Percentiles rank a stretch among this genome's conserved stretches.
phyloP scores from a whole-genome alignment of 805 yeast species.

The Kodamaea laetipori region DNA sequence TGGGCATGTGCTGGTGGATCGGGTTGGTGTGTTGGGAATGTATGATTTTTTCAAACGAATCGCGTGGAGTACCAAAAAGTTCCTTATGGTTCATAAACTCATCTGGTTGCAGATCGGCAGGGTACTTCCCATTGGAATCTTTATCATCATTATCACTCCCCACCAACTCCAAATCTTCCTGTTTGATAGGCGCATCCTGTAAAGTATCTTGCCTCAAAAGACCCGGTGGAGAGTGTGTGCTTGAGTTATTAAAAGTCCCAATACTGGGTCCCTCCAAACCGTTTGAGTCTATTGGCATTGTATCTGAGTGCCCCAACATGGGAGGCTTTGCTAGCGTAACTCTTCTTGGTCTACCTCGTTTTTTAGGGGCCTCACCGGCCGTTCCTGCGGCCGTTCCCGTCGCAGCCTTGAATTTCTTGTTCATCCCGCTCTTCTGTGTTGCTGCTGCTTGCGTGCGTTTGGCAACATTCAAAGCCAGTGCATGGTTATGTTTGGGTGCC shows the following conservation, averaged over 20 bases:
- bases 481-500: slow-evolving; percentile 49
- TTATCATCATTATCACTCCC: slow-evolving; percentile 36
- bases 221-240: slow-evolving; percentile 15
- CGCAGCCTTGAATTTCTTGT: slow-evolving; percentile 17
- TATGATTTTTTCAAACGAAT: slow-evolving; percentile 36
- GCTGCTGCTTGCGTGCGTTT: slow-evolving; percentile 25
- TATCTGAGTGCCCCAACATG: slow-evolving; percentile 33
- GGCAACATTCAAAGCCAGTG: slow-evolving; percentile 46
- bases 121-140: slow-evolving; percentile 8
- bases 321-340: slow-evolving; percentile 29
- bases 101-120: slow-evolving; percentile 23
- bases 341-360: slow-evolving; percentile 42
- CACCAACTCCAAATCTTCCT: slow-evolving; percentile 39
- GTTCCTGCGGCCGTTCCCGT: background rate
- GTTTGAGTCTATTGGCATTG: slow-evolving; percentile 39
- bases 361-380: slow-evolving; percentile 25
- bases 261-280: slow-evolving; percentile 28
- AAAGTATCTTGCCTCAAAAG: slow-evolving; percentile 37
- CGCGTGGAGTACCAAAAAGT: slow-evolving; percentile 43
- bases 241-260: slow-evolving; percentile 30
- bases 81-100: slow-evolving; percentile 42
- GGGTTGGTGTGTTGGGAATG: slow-evolving; percentile 19
- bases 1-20: slow-evolving; percentile 6
- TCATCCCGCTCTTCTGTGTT: background rate
- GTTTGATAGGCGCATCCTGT: slow-evolving; percentile 40